phyloP scores from a whole-genome alignment of 352 stramenopile species.

The Phytopythium vexans region DNA sequence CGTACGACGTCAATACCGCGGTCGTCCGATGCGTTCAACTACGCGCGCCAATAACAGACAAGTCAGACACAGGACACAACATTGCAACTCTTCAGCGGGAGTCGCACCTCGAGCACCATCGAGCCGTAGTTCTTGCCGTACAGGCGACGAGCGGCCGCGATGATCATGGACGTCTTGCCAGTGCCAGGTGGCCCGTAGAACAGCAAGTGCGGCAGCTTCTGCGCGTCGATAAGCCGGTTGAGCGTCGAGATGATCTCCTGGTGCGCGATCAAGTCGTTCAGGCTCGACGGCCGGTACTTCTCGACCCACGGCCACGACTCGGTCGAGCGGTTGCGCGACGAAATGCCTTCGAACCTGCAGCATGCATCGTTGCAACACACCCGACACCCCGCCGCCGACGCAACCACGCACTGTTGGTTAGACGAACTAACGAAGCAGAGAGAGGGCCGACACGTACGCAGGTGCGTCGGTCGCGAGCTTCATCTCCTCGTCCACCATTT shows the following conservation, averaged over 20 bases:
- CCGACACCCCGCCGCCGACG: background rate
- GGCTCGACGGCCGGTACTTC: slow-evolving; percentile 95
- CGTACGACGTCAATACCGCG: slow-evolving; percentile 96
- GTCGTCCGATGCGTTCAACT: slow-evolving; percentile 98
- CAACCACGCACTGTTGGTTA: background rate
- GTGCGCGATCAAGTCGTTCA: slow-evolving; percentile 96
- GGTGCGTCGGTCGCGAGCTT: slow-evolving; percentile 50
- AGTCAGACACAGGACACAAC: background rate
- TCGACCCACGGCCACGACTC: slow-evolving; percentile 96
- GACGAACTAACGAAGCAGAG: background rate
- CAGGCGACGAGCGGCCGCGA: slow-evolving; percentile 93
- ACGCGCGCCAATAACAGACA: background rate
- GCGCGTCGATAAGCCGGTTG: slow-evolving; percentile 94
- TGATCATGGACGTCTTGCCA: slow-evolving; percentile 98
- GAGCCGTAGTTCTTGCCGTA: slow-evolving; percentile 94
- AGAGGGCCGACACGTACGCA: slow-evolving; percentile 6
- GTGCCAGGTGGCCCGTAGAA: slow-evolving; percentile 97
- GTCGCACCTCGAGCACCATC: slow-evolving; percentile 91
- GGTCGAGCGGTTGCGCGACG: slow-evolving; percentile 71
- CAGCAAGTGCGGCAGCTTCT: slow-evolving; percentile 96
- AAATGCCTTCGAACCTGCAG: slow-evolving; percentile 77
- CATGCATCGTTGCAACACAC: background rate
- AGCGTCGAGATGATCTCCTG: slow-evolving; percentile 97
- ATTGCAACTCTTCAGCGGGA: background rate
- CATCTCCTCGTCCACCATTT: slow-evolving; percentile 66